These are phyloP conservation scores for Debaryomyces robertsiae DNA, from an alignment of 1,139 yeast genomes.

Conservation along the genomic window DNA sequence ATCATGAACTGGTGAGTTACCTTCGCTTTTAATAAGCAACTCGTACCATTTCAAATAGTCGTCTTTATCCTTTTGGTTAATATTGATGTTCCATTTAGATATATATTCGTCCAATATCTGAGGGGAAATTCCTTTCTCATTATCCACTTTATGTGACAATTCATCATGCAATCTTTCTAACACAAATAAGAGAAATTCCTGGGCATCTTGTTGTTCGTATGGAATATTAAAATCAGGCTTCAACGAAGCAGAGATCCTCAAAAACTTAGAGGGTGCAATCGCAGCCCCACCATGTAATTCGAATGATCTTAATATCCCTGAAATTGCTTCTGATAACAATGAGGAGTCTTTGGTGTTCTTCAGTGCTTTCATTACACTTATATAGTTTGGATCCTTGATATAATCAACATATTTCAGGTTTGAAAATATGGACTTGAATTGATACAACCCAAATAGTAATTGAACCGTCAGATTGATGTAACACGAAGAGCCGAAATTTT, in stretches of 20 bases:
- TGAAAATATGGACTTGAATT: conserved; percentile 45
- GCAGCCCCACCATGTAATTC: conserved; percentile 59
- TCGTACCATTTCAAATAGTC: conserved; percentile 65
- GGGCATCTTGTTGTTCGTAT: conserved; percentile 76
- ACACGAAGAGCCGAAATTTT: conserved; percentile 72
- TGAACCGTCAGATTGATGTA: conserved; percentile 73
- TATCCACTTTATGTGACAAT: conserved; percentile 32
- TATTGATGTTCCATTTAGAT: conserved; percentile 35
- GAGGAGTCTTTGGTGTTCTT: conserved; percentile 30
- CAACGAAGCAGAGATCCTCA: conserved; percentile 52
- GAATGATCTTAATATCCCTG: conserved; percentile 47
- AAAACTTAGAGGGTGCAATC: conserved; percentile 65
- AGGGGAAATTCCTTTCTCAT: conserved; percentile 14
- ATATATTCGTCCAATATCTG: conserved; percentile 28
- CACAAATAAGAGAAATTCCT: conserved; percentile 67
- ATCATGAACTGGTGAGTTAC: conserved; percentile 66
- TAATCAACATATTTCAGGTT: conserved; percentile 45
- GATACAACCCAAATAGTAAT: conserved; percentile 56
- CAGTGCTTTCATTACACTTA: conserved; percentile 25
- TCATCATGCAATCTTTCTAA: conserved; percentile 74
- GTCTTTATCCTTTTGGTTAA: conserved; percentile 36
- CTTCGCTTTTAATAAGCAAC: conserved; percentile 53
- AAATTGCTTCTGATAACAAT: conserved; percentile 50
- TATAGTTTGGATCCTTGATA: conserved; percentile 35
- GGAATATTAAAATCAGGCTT: conserved; percentile 72